A percentile compares a stretch with the other conserved stretches of the same genome.
These are phyloP conservation scores for Ogataea chonburiensis DNA, from an alignment of 805 yeast species.

Conservation along the genomic window DNA sequence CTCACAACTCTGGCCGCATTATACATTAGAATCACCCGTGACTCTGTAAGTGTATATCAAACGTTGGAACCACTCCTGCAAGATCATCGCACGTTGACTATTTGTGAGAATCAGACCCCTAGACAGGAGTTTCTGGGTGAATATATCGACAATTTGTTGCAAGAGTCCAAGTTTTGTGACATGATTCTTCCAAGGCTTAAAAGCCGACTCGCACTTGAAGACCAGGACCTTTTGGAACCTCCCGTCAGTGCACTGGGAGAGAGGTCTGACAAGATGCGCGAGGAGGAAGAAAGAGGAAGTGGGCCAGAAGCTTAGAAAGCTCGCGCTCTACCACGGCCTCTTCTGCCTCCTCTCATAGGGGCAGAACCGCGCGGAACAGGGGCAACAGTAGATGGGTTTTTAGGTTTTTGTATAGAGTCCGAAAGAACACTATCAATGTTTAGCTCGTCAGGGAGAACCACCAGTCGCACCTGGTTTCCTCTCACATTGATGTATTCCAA, in stretches of 20 bases:
- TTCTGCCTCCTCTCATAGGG: conserved; percentile 29
- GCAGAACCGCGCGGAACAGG: conserved; percentile 29
- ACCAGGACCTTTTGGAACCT: conserved; percentile 40
- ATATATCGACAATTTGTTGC: conserved; percentile 60
- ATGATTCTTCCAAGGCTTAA: conserved; percentile 66
- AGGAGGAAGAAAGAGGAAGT: conserved; percentile 22
- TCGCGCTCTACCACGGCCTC: conserved; percentile 33
- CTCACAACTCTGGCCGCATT: conserved; percentile 65
- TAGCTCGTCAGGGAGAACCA: conserved; percentile 80
- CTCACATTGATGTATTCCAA: conserved; percentile 81
- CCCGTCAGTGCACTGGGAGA: conserved; percentile 38
- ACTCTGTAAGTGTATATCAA: conserved; percentile 45
- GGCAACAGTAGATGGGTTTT: conserved; percentile 45
- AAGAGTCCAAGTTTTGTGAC: conserved; percentile 63
- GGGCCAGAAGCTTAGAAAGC: conserved; percentile 27
- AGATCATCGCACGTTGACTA: conserved; percentile 70
- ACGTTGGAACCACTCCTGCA: conserved; percentile 52
- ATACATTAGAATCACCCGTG: conserved; percentile 53
- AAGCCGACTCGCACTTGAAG: conserved; percentile 41
- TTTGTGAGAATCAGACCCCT: conserved; percentile 40
- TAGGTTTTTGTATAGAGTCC: conserved; percentile 44
- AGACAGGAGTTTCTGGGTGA: conserved; percentile 66
- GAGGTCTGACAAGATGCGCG: conserved; percentile 32
- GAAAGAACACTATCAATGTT: conserved; percentile 65
- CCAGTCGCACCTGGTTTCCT: conserved; percentile 85